Percentiles rank a stretch among this genome's conserved stretches.
Conservation (phyloP, 257 asterid genomes). For the Lantana camara region DNA sequence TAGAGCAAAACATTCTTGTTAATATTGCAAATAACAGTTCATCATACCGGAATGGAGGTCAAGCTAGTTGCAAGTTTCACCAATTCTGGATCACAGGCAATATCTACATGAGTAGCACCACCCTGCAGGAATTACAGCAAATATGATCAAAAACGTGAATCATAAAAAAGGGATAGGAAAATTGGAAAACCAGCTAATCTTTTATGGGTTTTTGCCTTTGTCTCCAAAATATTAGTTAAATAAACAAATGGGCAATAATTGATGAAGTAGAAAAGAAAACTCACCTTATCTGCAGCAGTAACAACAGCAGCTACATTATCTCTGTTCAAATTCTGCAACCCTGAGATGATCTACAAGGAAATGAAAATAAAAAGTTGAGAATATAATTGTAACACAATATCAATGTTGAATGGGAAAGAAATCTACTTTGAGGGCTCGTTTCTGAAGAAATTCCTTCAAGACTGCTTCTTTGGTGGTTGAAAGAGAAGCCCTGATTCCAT, state of each 20-base stretch:
- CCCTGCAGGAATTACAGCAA: constrained; percentile 49
- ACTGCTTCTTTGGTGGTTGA: constrained; percentile 63
- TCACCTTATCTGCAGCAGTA: constrained; percentile 93
- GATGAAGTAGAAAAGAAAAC: neutral
- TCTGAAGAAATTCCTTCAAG: constrained; percentile 66
- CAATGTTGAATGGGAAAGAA: neutral
- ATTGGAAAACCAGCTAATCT: no score
- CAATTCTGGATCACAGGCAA: constrained; percentile 85
- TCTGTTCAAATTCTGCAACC: constrained; percentile 77
- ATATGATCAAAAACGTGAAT: no score
- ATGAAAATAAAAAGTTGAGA: constrained; percentile 9
- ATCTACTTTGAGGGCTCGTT: constrained; percentile 78
- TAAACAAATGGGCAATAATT: neutral
- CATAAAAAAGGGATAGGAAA: no score
- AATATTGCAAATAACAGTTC: no score
- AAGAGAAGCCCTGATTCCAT: constrained; percentile 55
- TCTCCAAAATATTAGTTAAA: no score
- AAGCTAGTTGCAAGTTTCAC: constrained; percentile 76
- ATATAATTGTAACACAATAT: neutral
- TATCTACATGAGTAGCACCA: constrained; percentile 94
- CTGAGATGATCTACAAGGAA: constrained; percentile 72
- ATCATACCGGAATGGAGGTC: constrained; percentile 76
- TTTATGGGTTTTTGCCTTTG: no score
- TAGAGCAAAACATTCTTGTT: no score
- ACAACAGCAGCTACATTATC: constrained; percentile 86